A percentile compares a stretch with the other conserved stretches of the same genome.
Evolutionary conservation across 192 early-diverging fungal genomes (phyloP).

Genomic region (Dissophora ornata): DNA sequence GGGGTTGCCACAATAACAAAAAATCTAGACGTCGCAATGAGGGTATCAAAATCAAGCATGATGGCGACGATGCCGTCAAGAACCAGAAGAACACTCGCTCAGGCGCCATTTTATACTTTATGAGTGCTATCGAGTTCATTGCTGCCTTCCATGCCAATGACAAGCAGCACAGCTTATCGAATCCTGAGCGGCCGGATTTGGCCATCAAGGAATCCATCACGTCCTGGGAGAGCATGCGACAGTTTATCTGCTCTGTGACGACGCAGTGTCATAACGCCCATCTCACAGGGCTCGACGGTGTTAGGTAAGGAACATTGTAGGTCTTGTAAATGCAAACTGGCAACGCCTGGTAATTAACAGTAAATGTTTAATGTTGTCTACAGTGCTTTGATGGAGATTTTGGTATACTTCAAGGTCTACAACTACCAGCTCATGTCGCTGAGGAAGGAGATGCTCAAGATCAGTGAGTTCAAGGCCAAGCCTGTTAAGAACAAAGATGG

Average conservation of each 20-base stretch:
- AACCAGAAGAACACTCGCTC: slow-evolving; percentile 29
- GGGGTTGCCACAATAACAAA: too few relatives aligned
- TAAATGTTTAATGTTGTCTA: background rate
- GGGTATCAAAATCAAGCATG: slow-evolving; percentile 35
- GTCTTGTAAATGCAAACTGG: too few relatives aligned
- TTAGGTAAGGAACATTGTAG: slow-evolving; percentile 24
- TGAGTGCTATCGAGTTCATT: slow-evolving; percentile 50
- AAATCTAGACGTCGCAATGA: slow-evolving; percentile 27
- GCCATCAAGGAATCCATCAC: slow-evolving; percentile 41
- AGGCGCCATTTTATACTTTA: slow-evolving; percentile 44
- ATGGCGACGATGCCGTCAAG: slow-evolving; percentile 34
- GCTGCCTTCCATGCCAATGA: slow-evolving; percentile 49
- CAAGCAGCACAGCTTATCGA: slow-evolving; percentile 36
- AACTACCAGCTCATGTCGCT: slow-evolving; percentile 18
- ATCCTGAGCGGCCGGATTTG: slow-evolving; percentile 39
- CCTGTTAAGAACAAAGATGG: slow-evolving; percentile 3
- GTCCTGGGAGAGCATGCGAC: slow-evolving; percentile 53
- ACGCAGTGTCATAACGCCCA: slow-evolving; percentile 46
- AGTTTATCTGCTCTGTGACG: slow-evolving; percentile 46
- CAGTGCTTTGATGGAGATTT: slow-evolving; percentile 39
- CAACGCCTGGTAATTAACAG: background rate
- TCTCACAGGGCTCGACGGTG: slow-evolving; percentile 35
- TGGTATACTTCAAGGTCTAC: slow-evolving; percentile 48
- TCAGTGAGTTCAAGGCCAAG: slow-evolving; percentile 28
- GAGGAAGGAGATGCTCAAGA: slow-evolving; percentile 49